These are phyloP conservation scores for Malus hybrid DNA, from an alignment of 331 rosid genomes.

Conservation along the genomic window DNA sequence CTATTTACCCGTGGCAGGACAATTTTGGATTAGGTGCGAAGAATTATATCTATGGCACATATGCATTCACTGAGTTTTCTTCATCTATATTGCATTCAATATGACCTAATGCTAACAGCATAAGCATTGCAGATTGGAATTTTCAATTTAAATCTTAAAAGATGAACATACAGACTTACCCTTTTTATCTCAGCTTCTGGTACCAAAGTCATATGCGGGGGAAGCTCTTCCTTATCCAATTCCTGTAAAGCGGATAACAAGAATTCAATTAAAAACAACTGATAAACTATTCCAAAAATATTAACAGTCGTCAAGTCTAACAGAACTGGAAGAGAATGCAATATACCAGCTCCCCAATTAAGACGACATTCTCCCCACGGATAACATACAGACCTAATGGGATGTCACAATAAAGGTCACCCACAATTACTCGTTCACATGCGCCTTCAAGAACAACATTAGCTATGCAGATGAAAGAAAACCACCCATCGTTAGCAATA, in stretches of 20 bases:
- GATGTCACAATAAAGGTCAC: slow-evolving; percentile 82
- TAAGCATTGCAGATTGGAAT: neutral
- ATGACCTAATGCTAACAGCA: neutral
- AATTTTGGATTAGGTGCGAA: neutral
- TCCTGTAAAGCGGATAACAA: slow-evolving; percentile 37
- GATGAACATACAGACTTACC: slow-evolving; percentile 29
- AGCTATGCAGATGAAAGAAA: slow-evolving; percentile 38
- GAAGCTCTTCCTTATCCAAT: slow-evolving; percentile 79
- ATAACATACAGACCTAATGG: slow-evolving; percentile 87
- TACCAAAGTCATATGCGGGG: slow-evolving; percentile 72
- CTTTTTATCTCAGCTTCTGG: slow-evolving; percentile 62
- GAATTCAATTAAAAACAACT: neutral
- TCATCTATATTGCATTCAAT: neutral
- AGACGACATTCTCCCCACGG: slow-evolving; percentile 92
- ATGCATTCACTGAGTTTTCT: neutral
- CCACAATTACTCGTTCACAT: slow-evolving; percentile 86
- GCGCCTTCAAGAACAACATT: slow-evolving; percentile 89
- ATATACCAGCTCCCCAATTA: slow-evolving; percentile 88
- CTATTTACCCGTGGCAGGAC: neutral
- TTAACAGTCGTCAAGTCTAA: neutral
- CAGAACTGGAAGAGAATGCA: neutral
- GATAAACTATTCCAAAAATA: neutral
- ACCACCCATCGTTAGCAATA: neutral
- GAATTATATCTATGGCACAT: neutral
- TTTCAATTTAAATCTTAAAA: neutral